Evolutionary conservation across 805 yeast genomes (phyloP).

Genomic region (Hanseniaspora lachancei): DNA sequence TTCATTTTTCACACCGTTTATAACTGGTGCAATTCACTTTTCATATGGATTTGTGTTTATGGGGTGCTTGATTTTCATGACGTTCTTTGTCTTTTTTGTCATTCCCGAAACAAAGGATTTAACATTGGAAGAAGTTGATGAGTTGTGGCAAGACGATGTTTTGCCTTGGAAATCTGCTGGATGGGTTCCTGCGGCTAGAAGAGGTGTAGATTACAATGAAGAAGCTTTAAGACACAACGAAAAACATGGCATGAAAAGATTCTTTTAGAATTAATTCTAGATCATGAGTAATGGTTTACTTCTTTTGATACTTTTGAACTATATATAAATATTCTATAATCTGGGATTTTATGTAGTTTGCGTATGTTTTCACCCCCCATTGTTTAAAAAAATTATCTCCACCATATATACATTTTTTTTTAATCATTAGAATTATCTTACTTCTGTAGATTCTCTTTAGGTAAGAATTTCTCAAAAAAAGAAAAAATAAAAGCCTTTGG

Average conservation of each 20-base stretch:
- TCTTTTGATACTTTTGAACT: too few species aligned
- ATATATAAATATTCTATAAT: too few species aligned
- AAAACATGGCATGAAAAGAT: conserved; percentile 20
- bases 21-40: conserved; percentile 50
- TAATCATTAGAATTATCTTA: too few species aligned
- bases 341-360: too few species aligned
- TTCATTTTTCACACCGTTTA: conserved; percentile 57
- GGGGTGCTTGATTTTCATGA: conserved; percentile 40
- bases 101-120: conserved; percentile 69
- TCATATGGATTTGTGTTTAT: conserved; percentile 50
- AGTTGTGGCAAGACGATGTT: conserved; percentile 33
- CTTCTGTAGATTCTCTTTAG: too few species aligned
- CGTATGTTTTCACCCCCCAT: too few species aligned
- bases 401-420: too few species aligned
- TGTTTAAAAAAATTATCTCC: too few species aligned
- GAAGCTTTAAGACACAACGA: conserved; percentile 19
- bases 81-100: conserved; percentile 55
- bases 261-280: conserved; percentile 1
- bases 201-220: conserved; percentile 15
- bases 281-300: too few species aligned
- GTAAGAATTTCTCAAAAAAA: too few species aligned
- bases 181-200: conserved; percentile 37
- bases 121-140: conserved; percentile 67
- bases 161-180: conserved; percentile 33
- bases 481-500: too few species aligned